Evolutionary conservation across 768 basidiomycete genomes (phyloP).

Genomic region (Suillus sp.): DNA sequence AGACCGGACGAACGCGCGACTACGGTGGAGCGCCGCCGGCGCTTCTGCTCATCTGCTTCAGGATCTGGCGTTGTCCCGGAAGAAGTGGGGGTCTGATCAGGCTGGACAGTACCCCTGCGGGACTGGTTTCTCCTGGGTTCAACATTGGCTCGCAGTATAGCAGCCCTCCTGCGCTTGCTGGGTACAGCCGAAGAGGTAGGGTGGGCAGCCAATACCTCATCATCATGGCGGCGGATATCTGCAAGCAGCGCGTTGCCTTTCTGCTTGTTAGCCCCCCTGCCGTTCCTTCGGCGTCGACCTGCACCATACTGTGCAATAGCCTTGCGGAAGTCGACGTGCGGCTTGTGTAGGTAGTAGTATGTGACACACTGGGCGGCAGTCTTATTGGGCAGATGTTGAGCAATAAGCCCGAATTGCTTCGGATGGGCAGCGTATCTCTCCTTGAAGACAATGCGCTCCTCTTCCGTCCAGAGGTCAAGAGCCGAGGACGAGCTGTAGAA

Average conservation of each 20-base stretch:
- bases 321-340: conserved; percentile 80
- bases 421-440: conserved; percentile 83
- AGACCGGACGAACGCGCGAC: conserved; percentile 31
- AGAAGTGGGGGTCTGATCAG: conserved; percentile 50
- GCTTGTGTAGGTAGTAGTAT: conserved; percentile 93
- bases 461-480: conserved; percentile 86
- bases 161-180: conserved; percentile 44
- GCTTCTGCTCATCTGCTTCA: conserved; percentile 58
- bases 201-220: conserved; percentile 30
- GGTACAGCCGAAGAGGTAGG: conserved; percentile 27
- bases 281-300: conserved; percentile 61
- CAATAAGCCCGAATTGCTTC: conserved; percentile 95
- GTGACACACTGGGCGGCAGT: conserved; percentile 86
- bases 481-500: conserved; percentile 75
- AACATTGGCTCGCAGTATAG: conserved; percentile 29
- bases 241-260: conserved; percentile 81
- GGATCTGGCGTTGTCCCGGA: conserved; percentile 60
- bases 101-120: conserved; percentile 44
- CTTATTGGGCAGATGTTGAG: conserved; percentile 79
- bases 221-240: conserved; percentile 81
- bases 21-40: conserved; percentile 39
- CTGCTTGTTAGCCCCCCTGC: conserved; percentile 62
- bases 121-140: conserved; percentile 39
- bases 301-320: conserved; percentile 67
- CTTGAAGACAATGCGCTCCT: conserved; percentile 77